Percentiles rank a stretch among this genome's conserved stretches.
Conservation (phyloP, 2,329 filamentous ascomycete genomes). For the Ophiostoma perfectum region DNA sequence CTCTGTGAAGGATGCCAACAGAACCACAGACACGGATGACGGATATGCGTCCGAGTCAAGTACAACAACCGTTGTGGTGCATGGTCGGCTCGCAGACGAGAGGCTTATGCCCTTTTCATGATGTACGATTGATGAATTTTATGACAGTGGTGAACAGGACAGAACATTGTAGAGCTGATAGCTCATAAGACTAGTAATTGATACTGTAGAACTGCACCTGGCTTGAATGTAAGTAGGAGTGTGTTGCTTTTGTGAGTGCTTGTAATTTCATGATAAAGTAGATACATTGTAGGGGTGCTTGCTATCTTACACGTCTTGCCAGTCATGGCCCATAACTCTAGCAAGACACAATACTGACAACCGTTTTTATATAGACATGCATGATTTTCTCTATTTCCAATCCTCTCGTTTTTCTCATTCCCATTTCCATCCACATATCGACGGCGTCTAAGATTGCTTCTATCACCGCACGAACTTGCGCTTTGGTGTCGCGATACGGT, state of each 20-base stretch:
- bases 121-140: not conserved
- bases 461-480: slow-evolving; percentile 29
- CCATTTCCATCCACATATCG: not conserved
- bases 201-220: not conserved
- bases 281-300: slow-evolving; percentile 15
- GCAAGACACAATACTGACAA: slow-evolving; percentile 7
- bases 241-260: not conserved
- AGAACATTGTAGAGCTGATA: no score
- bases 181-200: no score
- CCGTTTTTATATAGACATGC: slow-evolving; percentile 10
- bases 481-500: slow-evolving; percentile 43
- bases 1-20: not conserved
- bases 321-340: slow-evolving; percentile 9
- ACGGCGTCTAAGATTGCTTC: no score
- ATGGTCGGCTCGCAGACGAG: slow-evolving; percentile 15
- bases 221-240: not conserved
- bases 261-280: slow-evolving; percentile 7
- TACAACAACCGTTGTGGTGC: slow-evolving; percentile 19
- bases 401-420: not conserved
- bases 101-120: slow-evolving; percentile 20
- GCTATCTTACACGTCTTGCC: slow-evolving; percentile 21
- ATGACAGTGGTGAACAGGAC: not conserved
- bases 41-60: slow-evolving; percentile 18
- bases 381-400: slow-evolving; percentile 11
- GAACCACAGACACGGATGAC: slow-evolving; percentile 15